phyloP scores from a whole-genome alignment of 148 eudicot species.

The Polygonum aviculare region DNA sequence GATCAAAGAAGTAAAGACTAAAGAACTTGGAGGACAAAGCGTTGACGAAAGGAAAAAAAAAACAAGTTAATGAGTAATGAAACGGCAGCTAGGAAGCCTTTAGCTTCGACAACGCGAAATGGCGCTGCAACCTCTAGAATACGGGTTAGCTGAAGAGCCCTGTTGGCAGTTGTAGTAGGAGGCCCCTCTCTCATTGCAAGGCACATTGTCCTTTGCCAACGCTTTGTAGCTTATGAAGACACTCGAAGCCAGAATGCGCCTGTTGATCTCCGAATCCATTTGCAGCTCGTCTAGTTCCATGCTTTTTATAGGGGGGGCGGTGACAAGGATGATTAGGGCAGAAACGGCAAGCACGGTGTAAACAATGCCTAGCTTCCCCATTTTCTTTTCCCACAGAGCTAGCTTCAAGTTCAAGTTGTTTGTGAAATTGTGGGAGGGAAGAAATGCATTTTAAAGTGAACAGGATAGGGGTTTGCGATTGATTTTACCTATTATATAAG shows the following conservation, averaged over 20 bases:
- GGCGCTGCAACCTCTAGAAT: slow-evolving; percentile 51
- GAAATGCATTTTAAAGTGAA: background rate
- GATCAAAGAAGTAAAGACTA: too few species aligned
- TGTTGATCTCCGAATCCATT: slow-evolving; percentile 42
- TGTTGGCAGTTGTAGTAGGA: slow-evolving; percentile 69
- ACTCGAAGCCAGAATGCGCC: slow-evolving; percentile 44
- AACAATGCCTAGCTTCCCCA: background rate
- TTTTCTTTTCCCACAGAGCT: background rate
- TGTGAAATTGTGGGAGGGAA: background rate
- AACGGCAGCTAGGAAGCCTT: background rate
- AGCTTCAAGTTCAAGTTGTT: background rate
- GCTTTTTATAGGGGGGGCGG: slow-evolving; percentile 37
- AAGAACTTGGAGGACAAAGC: too few species aligned
- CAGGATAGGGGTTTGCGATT: background rate
- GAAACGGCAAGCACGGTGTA: background rate
- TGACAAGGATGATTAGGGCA: background rate
- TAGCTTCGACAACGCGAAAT: slow-evolving; percentile 57
- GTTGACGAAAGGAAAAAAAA: background rate
- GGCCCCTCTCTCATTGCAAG: slow-evolving; percentile 54
- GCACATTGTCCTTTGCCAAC: slow-evolving; percentile 44
- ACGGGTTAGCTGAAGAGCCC: slow-evolving; percentile 57
- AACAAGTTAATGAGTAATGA: background rate
- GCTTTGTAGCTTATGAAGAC: slow-evolving; percentile 55
- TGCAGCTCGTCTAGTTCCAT: slow-evolving; percentile 33
- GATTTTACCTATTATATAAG: background rate